These are phyloP conservation scores for Tolypocladium paradoxum DNA, from an alignment of 2,329 filamentous ascomycete genomes.

Conservation along the genomic window DNA sequence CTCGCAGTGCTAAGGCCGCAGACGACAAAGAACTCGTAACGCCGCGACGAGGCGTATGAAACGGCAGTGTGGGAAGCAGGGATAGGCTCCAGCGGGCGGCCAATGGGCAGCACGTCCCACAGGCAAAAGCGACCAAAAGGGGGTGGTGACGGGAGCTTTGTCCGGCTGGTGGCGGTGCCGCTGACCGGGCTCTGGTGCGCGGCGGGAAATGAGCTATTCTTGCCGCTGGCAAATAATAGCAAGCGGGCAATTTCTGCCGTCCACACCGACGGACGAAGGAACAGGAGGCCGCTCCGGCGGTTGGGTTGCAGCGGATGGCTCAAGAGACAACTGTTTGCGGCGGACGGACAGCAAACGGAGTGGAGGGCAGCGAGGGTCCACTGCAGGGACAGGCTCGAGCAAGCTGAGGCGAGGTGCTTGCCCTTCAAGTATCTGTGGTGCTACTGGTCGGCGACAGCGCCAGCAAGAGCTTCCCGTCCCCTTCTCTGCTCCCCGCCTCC, in stretches of 20 bases:
- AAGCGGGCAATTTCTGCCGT: not conserved
- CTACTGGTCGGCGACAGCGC: not conserved
- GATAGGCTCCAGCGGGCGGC: not conserved
- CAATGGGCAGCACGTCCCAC: not conserved
- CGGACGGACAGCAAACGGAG: not conserved
- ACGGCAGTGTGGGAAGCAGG: constrained; percentile 7
- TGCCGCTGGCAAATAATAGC: not conserved
- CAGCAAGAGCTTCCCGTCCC: not conserved
- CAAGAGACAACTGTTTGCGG: not conserved
- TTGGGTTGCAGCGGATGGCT: not conserved
- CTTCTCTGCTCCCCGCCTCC: not conserved
- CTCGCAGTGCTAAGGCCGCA: not conserved
- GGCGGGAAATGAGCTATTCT: not conserved
- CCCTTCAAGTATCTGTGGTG: not conserved
- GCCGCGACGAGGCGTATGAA: constrained; percentile 5
- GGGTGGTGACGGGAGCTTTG: not conserved
- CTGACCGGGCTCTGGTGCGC: not conserved
- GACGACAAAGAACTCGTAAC: not conserved
- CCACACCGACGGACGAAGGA: not conserved
- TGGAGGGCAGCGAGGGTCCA: too few relatives aligned
- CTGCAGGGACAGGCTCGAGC: not conserved
- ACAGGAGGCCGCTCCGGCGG: not conserved
- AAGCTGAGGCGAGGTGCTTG: not conserved
- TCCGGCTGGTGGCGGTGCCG: not conserved
- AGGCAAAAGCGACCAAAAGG: constrained; percentile 1